Evolutionary conservation across 1,139 yeast genomes (phyloP), one percentile per base, ranked within the genome.

Genomic region (Lizanozyma gosingica): DNA sequence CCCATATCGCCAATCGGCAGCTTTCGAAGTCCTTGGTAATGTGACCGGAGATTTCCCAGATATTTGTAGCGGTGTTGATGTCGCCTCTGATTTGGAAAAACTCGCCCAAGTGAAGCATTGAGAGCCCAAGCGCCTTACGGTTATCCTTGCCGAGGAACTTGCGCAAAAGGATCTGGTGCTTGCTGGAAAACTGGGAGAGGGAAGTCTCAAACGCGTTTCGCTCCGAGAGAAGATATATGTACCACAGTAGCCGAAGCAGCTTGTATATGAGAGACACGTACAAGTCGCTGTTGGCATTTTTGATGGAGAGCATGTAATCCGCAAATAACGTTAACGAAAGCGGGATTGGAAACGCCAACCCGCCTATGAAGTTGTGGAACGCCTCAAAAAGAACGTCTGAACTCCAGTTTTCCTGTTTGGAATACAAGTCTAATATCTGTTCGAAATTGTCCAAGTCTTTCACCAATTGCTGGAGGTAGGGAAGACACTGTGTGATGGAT

Each of bases 1-100:
- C 57, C 47, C 54, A 43, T 9, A 51, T 47, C 1, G 57, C 56
- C 46, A 52, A 41, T 34, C 49, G 44, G 14, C 56, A 53, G 41
- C 51, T 45, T 34, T 46, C 49, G 3, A 35, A 33, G 34, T 46
- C 49, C 6, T 42, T 43, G 2, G 56, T 52, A n/a, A 53, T 34
- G 35, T 53, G 56, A 17, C 48, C 46, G 34, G 48, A 51, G 16
- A 48, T 17, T 38, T 53, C 57, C 54, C 56, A 53, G 17, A 48
- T 40, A 36, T 53, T 50, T 2, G 51, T 46, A 2, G 56, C 50
- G 14, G 42, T 40, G 35, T 52, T 46, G 38, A 41, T 40, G 32
- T 49, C 49, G 18, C 47, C 44, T 18, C 40, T 40, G 27, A 40
- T 46, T 36, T 53, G 56, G 36, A 47, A 48, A 35, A 43, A 52